These are phyloP conservation scores for Phanerochaete carnosa DNA, from an alignment of 768 basidiomycete species.

Conservation along the genomic window DNA sequence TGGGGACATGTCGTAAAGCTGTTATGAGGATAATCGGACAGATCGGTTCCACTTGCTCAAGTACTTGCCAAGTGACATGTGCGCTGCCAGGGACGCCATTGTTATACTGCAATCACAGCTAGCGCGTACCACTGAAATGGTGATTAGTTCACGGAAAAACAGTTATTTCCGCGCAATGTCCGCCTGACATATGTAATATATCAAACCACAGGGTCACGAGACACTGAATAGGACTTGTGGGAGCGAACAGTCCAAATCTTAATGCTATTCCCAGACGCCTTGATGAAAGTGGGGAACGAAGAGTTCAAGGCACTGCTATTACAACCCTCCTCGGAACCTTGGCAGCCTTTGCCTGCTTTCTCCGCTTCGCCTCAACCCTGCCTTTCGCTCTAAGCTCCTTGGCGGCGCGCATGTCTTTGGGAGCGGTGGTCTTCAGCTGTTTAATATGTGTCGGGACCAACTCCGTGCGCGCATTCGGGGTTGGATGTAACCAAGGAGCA, in stretches of 20 bases:
- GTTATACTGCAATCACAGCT: too few relatives aligned
- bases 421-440: constrained; percentile 73
- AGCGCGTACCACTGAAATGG: too few relatives aligned
- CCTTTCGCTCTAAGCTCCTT: constrained; percentile 55
- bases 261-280: background rate
- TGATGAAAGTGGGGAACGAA: background rate
- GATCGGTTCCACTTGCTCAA: too few relatives aligned
- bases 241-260: background rate
- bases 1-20: too few relatives aligned
- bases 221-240: background rate
- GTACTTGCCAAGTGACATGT: too few relatives aligned
- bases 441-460: constrained; percentile 78
- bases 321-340: background rate
- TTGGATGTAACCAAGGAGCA: constrained; percentile 59
- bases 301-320: background rate
- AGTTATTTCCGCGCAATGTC: too few relatives aligned
- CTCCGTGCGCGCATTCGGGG: constrained; percentile 9
- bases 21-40: too few relatives aligned
- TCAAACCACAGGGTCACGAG: too few relatives aligned
- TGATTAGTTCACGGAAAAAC: background rate
- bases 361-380: constrained; percentile 45
- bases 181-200: too few relatives aligned
- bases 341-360: background rate
- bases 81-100: too few relatives aligned
- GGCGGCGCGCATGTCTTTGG: constrained; percentile 72